These are phyloP conservation scores for Obba rivulosa DNA, from an alignment of 768 basidiomycete species.

Conservation along the genomic window DNA sequence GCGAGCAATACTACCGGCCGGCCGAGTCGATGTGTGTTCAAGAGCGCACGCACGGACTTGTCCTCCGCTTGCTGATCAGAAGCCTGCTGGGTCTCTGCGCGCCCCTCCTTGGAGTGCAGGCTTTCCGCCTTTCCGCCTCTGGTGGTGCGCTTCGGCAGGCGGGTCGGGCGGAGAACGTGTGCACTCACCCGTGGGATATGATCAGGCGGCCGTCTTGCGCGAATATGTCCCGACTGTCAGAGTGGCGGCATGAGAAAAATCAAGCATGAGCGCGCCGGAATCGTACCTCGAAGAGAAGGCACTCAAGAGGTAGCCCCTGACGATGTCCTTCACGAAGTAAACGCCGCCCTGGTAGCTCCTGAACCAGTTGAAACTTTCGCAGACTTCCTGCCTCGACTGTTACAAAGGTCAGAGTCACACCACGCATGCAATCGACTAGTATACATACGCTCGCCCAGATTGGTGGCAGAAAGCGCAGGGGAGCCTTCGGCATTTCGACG, in stretches of 20 bases:
- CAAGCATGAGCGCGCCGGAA: not conserved
- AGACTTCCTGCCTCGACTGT: constrained; percentile 80
- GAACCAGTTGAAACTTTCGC: constrained; percentile 74
- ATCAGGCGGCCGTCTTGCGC: constrained; percentile 62
- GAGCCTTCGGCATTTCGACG: constrained; percentile 9
- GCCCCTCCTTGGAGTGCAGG: constrained; percentile 37
- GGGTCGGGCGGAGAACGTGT: not conserved
- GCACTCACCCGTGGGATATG: constrained; percentile 74
- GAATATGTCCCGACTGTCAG: constrained; percentile 62
- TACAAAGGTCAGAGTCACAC: not conserved
- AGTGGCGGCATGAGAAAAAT: constrained; percentile 5
- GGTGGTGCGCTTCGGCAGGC: not conserved
- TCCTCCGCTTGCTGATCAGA: constrained; percentile 66
- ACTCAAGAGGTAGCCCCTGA: constrained; percentile 73
- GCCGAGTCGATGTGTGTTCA: constrained; percentile 47
- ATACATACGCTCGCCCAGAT: constrained; percentile 42
- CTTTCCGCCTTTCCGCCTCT: constrained; percentile 72
- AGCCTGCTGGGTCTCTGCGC: constrained; percentile 36
- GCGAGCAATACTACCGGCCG: constrained; percentile 66
- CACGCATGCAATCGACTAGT: not conserved
- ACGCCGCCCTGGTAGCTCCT: constrained; percentile 78
- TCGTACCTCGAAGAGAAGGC: constrained; percentile 62
- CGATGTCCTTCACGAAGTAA: constrained; percentile 54
- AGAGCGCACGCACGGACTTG: constrained; percentile 64
- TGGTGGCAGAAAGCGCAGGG: constrained; percentile 22